A percentile compares a stretch with the other conserved stretches of the same genome.
phyloP scores from a whole-genome alignment of 2,329 filamentous ascomycete species.

The Pseudogymnoascus sp. region DNA sequence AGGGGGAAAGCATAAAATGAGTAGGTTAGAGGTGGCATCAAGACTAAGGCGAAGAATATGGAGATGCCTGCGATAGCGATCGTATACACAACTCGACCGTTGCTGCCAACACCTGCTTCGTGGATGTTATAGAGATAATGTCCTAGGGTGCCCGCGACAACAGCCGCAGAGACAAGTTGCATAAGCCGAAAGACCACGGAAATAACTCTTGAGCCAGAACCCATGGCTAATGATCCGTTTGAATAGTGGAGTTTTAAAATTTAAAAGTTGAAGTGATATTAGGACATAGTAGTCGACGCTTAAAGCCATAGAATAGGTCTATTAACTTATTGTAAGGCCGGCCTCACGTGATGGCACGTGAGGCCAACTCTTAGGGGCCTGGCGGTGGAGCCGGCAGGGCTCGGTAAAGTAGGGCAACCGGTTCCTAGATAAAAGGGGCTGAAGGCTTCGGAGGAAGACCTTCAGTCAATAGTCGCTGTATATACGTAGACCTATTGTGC shows the following conservation, averaged over 20 bases:
- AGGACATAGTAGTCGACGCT: not conserved
- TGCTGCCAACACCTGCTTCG: not conserved
- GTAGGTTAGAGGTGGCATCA: slow-evolving; percentile 10
- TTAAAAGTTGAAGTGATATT: no score
- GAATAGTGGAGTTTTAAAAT: not conserved
- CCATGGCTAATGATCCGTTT: not conserved
- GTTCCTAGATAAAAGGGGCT: no score
- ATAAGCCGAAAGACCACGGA: slow-evolving; percentile 6
- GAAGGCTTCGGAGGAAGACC: no score
- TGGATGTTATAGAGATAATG: not conserved
- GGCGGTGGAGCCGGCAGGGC: no score
- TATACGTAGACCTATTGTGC: no score
- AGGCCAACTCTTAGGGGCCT: no score
- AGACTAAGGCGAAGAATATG: slow-evolving; percentile 1
- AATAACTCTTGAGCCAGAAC: not conserved
- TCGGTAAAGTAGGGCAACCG: no score
- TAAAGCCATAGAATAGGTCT: no score
- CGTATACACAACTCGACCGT: slow-evolving; percentile 5
- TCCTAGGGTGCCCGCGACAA: slow-evolving; percentile 9
- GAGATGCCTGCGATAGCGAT: slow-evolving; percentile 6
- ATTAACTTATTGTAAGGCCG: no score
- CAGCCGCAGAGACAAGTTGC: slow-evolving; percentile 5
- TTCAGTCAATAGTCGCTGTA: no score
- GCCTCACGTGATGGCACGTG: no score
- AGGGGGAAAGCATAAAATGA: slow-evolving; percentile 8